Percentiles rank a stretch among this genome's conserved stretches.
Evolutionary conservation across 306 rosid genomes (phyloP).

Genomic region (Prunus persica): Prunus_persica_NCBIv2 NC_034012.1:5188501-5189000

Average conservation of each 20-base stretch:
- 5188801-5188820: slow-evolving; percentile 69
- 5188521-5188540: not conserved
- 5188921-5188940: slow-evolving; percentile 77
- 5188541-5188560: not conserved
- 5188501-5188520: not conserved
- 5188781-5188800: slow-evolving; percentile 77
- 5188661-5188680: slow-evolving; percentile 91
- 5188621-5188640: slow-evolving; percentile 43
- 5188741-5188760: slow-evolving; percentile 72
- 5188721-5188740: slow-evolving; percentile 55
- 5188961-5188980: slow-evolving; percentile 77
- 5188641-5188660: slow-evolving; percentile 88
- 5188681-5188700: slow-evolving; percentile 91
- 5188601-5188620: slow-evolving; percentile 20
- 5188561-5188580: not conserved
- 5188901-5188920: slow-evolving; percentile 65
- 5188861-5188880: slow-evolving; percentile 40
- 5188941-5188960: slow-evolving; percentile 59
- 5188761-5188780: slow-evolving; percentile 81
- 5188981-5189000: slow-evolving; percentile 57
- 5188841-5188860: slow-evolving; percentile 62
- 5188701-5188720: slow-evolving; percentile 80
- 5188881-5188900: slow-evolving; percentile 41
- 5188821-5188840: slow-evolving; percentile 75
- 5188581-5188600: not conserved